These are phyloP conservation scores for Paramecium primaurelia DNA, from an alignment of 73 alveolate genomes.

Conservation along the genomic window DNA sequence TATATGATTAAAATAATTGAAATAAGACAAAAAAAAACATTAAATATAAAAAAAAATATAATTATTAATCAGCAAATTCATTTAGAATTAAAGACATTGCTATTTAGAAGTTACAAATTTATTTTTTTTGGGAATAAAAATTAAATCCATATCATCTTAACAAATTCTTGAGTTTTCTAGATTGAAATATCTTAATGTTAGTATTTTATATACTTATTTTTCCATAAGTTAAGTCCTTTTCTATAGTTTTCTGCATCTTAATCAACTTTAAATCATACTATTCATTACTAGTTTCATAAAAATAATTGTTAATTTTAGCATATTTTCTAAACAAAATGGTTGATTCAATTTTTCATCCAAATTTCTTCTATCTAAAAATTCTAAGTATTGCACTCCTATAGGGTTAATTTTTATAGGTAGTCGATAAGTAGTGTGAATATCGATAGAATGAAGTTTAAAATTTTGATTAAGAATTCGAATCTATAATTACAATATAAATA, in stretches of 20 bases:
- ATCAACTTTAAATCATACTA: not conserved
- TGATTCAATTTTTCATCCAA: conserved; percentile 1
- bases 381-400: not conserved
- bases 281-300: not conserved
- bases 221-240: not conserved
- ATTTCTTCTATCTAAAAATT: conserved; percentile 3
- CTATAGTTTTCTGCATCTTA: not conserved
- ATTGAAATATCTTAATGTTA: not conserved
- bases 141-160: conserved; percentile 7
- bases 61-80: not conserved
- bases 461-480: not conserved
- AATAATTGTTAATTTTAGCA: not conserved
- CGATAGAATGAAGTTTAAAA: not conserved
- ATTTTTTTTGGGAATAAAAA: not conserved
- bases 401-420: conserved; percentile 24
- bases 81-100: conserved; percentile 32
- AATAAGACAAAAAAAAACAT: not conserved
- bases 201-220: not conserved
- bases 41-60: not conserved
- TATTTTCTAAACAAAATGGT: not conserved
- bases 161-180: conserved; percentile 1
- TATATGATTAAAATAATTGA: not conserved
- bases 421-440: not conserved
- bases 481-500: not conserved
- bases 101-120: not conserved